Base-by-base conservation (phyloP, 305 asterid genomes). In the Stenogyne calaminthoides region DNA sequence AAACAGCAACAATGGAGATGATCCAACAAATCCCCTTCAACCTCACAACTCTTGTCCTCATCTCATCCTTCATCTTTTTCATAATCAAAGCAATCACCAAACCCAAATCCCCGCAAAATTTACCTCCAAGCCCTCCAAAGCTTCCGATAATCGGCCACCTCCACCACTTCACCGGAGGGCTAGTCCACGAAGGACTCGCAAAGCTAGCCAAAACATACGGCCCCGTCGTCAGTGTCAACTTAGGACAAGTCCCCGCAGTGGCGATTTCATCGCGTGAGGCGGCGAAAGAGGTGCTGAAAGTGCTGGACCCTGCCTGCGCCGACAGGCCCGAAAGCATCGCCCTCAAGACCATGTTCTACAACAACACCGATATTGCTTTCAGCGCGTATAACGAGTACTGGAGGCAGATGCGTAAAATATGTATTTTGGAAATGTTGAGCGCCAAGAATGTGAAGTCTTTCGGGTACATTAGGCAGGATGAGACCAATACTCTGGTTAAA, bases 81-180 rank as follows among this genome's bases (percentile, higher is more conserved):
- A 16, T 69, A 5, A 27, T 69, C 42, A 72, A 25, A 14, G 6
- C 1, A 22, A 0, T 2, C 22, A 9, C 16, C 36, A 5, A n/a
- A 34, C 47, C 20, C 11, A 9, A 54, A 54, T 9, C 29, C 60
- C 29, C 74, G 59, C 6, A 55, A 10, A 68, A 69, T 0, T 22
- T 67, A 2, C 84, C 84, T 1, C 84, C 87, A 11, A 57, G 82
- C 58, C 84, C 84, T 1, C 71, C 78, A 0, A 56, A 12, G 42
- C 59, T 79, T 9, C 86, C 86, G 2, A 6, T 79, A 27, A 83
- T 83, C 36, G 87, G 87, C 62, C 80, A 83, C 75, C 69, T 80
- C 34, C 87, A 80, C 81, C 79, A 80, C 71, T 25, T 78, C 8
- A 54, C 39, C 0, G 84, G 77, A 2, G 71, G 47, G 2, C 76